These are phyloP conservation scores for Xanthoceras sorbifolium DNA, from an alignment of 345 rosid species.

Conservation along the genomic window DNA sequence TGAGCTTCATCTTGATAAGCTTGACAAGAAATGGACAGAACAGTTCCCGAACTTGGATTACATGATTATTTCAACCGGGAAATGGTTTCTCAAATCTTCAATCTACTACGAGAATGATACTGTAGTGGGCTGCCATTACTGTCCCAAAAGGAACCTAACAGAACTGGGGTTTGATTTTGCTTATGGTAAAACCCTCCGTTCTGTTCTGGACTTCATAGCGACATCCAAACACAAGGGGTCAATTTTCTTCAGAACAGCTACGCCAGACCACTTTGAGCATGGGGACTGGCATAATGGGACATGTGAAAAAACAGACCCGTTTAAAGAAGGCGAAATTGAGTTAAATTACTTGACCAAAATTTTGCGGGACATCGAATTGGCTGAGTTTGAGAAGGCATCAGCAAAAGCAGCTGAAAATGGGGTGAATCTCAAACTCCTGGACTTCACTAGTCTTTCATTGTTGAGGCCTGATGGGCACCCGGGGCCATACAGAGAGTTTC, in stretches of 20 bases:
- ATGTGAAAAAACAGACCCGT: constrained; percentile 59
- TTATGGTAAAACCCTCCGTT: constrained; percentile 58
- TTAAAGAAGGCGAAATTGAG: constrained; percentile 63
- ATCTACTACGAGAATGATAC: constrained; percentile 77
- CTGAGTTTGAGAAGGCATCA: constrained; percentile 57
- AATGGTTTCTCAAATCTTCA: constrained; percentile 92
- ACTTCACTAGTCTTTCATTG: constrained; percentile 64
- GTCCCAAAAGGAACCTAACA: constrained; percentile 59
- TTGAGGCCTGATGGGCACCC: constrained; percentile 94
- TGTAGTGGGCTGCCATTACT: constrained; percentile 72
- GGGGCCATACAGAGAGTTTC: constrained; percentile 70
- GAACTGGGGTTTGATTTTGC: constrained; percentile 79
- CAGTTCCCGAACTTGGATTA: constrained; percentile 59
- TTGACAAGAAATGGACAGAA: constrained; percentile 72
- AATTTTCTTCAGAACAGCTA: constrained; percentile 73
- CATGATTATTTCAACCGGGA: constrained; percentile 81
- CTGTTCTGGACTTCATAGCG: constrained; percentile 62
- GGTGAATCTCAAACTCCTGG: constrained; percentile 67
- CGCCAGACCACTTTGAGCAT: constrained; percentile 91
- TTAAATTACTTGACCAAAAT: constrained; percentile 60
- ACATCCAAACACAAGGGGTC: constrained; percentile 52
- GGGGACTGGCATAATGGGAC: constrained; percentile 92
- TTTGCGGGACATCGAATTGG: constrained; percentile 60
- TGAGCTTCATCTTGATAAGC: constrained; percentile 76
- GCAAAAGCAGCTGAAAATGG: constrained; percentile 42